These are phyloP conservation scores for Colletotrichum spinosum DNA, from an alignment of 2,329 filamentous ascomycete genomes.

Conservation along the genomic window DNA sequence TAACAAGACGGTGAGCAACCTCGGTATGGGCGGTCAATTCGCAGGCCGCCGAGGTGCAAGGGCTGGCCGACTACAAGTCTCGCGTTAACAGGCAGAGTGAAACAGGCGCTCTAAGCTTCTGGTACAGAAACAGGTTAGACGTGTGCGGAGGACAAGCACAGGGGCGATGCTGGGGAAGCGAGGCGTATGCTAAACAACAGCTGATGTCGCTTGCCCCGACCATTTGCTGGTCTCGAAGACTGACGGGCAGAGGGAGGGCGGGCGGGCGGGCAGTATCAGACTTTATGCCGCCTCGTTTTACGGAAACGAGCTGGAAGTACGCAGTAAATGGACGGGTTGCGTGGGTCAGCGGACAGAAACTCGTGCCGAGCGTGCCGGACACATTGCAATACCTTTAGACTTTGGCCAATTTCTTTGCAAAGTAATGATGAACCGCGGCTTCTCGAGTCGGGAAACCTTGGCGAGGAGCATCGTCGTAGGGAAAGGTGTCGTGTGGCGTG, in stretches of 20 bases:
- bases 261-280: slow-evolving; percentile 10
- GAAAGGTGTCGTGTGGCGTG: slow-evolving; percentile 29
- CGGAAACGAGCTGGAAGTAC: slow-evolving; percentile 24
- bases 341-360: background rate
- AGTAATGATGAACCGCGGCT: slow-evolving; percentile 30
- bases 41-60: slow-evolving; percentile 1
- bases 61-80: slow-evolving; percentile 14
- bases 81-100: slow-evolving; percentile 16
- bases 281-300: slow-evolving; percentile 34
- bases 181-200: slow-evolving; percentile 8
- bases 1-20: slow-evolving; percentile 19
- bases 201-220: slow-evolving; percentile 22
- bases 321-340: slow-evolving; percentile 1
- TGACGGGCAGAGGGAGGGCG: background rate
- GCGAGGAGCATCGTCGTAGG: slow-evolving; percentile 5
- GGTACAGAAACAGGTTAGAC: slow-evolving; percentile 22
- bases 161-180: slow-evolving; percentile 29
- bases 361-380: background rate
- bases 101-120: slow-evolving; percentile 31
- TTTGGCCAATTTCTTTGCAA: background rate
- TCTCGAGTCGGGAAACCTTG: slow-evolving; percentile 24
- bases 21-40: slow-evolving; percentile 19
- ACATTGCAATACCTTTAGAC: slow-evolving; percentile 18
- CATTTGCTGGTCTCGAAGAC: background rate
- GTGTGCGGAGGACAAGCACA: background rate